Base-by-base conservation (phyloP, 2,329 filamentous ascomycete species). In the Diplocarpon rosae region DNA sequence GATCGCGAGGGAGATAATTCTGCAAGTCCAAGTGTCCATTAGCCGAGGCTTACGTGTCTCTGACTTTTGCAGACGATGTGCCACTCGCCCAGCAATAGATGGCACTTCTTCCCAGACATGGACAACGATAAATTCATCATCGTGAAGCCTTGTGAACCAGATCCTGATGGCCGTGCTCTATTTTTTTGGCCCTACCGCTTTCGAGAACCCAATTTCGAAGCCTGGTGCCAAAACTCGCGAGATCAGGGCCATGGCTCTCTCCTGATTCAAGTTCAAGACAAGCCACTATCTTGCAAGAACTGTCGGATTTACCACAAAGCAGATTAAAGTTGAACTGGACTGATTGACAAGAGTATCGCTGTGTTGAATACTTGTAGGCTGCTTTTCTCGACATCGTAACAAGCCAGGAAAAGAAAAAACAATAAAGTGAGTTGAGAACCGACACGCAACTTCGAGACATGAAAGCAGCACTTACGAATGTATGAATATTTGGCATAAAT, bases 71-170 rank as follows among this genome's bases (percentile, higher is more conserved):
- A 24, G 20, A 24, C 49, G 12, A 48, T 51, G 50, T 34, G 47
- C 8, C 32, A 52, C 20, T 44, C 39, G 20, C 24, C 37, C 10
- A 28, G 37, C 1, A 47, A 52, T 42, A 40, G 44, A 17, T 52
- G 50, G 47, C 46, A 42, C 39, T 52, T 49, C 34, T 49, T 51
- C 29, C 48, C 48, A 4, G 42, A 43, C 20, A 50, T 51, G 42
- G 42, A 39, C 17, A 41, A 48, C 11, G 48, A 49, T 14, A 44
- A 50, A 42, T 38, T 43, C 24, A 46, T n/a, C 20, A 32, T 52
- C 12, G 27, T 52, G 24, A 52, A 52, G 39, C 49, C 48, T 5
- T 51, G 46, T 27, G 51, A 52, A 24, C 42, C 39, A 13, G 43
- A 41, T 15, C 33, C 33, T 17, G 48, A 52, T 42, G 46, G 46